Base-by-base conservation (phyloP, 805 yeast genomes). In the Brettanomyces sp. region DNA sequence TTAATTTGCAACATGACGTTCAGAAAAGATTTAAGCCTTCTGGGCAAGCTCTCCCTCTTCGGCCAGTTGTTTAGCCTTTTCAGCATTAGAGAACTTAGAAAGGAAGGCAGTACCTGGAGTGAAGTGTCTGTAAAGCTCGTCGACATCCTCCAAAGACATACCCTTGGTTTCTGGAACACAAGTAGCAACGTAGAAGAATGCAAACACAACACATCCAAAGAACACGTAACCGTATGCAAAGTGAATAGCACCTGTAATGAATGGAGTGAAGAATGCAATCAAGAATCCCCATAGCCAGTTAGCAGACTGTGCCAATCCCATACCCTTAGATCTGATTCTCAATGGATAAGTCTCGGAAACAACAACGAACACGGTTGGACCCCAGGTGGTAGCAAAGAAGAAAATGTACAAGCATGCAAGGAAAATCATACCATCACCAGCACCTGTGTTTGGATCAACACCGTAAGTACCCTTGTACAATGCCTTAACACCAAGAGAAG, bases 341-440 rank as follows among this genome's bases (percentile, higher is more conserved):
- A 79, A 69, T 46, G 87, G 87, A 63, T 77, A 82, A 30, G 80
- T 65, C 61, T 82, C 90, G 39, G 85, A 74, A 24, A 81, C 76
- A 47, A 82, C 72, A 44, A 79, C 79, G 65, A 75, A 82, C 36
- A 79, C 76, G 51, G 80, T 79, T 44, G 88, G 86, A 34, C 86
- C 88, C 81, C 86, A 79, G 5, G 87, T 78, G 23, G 79, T 70
- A 4, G 89, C 89, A 60, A 82, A 82, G 57, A 70, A 75, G 63
- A 78, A 68, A 47, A 82, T 77, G 65, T 72, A 82, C 42, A 80
- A 56, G 64, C 86, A 80, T 4, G 86, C 73, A 45, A 81, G 68
- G 52, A 72, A 70, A 55, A 82, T 79, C 85, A 82, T 77, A 9
- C 71, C 76, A 49, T 66, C 56, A 52, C 85, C 85, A 41, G 79